Evolutionary conservation across 2,329 filamentous ascomycete species (phyloP), one percentile per base, ranked within the genome.

Genomic region (Talaromyces islandicus): DNA sequence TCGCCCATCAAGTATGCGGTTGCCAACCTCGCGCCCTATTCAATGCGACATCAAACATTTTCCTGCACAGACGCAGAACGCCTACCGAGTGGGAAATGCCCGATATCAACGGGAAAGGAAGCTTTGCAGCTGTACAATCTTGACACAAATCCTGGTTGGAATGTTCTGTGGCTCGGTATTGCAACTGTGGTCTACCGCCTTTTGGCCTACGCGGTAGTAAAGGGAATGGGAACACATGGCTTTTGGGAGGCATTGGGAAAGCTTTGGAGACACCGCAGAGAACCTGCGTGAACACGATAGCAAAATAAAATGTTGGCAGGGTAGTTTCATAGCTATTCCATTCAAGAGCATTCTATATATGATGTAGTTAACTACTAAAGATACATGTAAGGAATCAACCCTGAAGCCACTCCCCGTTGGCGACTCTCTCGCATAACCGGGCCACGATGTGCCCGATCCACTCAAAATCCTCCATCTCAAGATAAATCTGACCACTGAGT

Each of bases 401-500:
- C 41, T 21, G 38, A 19, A 53, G 50, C 60, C 60, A 62, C 57
- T 81, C 80, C 5, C 77, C 78, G 53, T 72, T 75, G 50, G 74
- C 75, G 32, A 83, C 81, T 64, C 80, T 75, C 48, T 78, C 77
- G 67, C 82, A 86, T 5, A 89, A 65, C 35, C 78, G 75, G 69
- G 83, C 82, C 67, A 94, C 72, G 9, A 82, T 77, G 56, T 78
- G 70, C 0, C 81, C 90, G 4, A 83, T 81, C 83, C 84, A 90
- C 70, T 88, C 84, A 69, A 94, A 96, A 73, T 97, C 92, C 12
- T 80, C 80, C 64, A 88, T 71, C 27, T 91, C 90, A n/a, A 97
- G 75, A 71, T 94, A 97, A 0, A 94, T 83, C 79, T 96, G 92
- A 14, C 85, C 90, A 70, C 89, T 92, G 54, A 96, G 69, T 54